phyloP scores from a whole-genome alignment of 2,329 filamentous ascomycete species.

The Xylariaceae sp. region DNA sequence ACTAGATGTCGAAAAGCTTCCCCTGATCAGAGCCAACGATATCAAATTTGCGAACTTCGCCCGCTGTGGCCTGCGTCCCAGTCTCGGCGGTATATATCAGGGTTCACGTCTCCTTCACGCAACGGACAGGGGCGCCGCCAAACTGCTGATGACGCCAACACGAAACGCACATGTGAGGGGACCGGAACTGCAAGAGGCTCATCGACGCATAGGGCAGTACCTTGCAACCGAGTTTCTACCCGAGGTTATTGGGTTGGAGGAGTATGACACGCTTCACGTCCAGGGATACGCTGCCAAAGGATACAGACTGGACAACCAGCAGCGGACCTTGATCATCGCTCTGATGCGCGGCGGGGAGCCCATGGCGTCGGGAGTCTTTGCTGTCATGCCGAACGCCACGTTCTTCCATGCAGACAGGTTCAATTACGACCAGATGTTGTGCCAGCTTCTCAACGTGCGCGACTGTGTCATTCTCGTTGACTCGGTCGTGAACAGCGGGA shows the following conservation, averaged over 20 bases:
- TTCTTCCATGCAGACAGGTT: conserved; percentile 18
- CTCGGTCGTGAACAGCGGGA: conserved; percentile 55
- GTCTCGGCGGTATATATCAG: neutral
- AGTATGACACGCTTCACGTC: conserved; percentile 46
- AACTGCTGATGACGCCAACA: conserved; percentile 49
- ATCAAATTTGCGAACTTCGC: conserved; percentile 14
- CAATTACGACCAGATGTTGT: conserved; percentile 37
- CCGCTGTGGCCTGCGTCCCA: neutral
- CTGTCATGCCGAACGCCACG: conserved; percentile 44
- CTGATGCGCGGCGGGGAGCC: conserved; percentile 60
- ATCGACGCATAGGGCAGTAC: conserved; percentile 47
- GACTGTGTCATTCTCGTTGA: conserved; percentile 51
- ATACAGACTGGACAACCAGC: conserved; percentile 43
- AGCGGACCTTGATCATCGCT: conserved; percentile 48
- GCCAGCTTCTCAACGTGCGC: conserved; percentile 36
- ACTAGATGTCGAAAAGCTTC: conserved; percentile 40
- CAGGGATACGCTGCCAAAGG: conserved; percentile 42
- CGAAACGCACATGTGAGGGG: conserved; percentile 45
- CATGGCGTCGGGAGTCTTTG: conserved; percentile 54
- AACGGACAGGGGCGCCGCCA: conserved; percentile 40
- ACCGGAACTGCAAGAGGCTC: conserved; percentile 42
- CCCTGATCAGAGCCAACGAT: conserved; percentile 35
- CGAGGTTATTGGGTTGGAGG: conserved; percentile 45
- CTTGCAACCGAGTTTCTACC: conserved; percentile 46
- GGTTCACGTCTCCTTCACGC: conserved; percentile 36